Percentiles rank a stretch among this genome's conserved stretches.
These are phyloP conservation scores for Sesbania bispinosa DNA, from an alignment of 306 rosid species.

Conservation along the genomic window DNA sequence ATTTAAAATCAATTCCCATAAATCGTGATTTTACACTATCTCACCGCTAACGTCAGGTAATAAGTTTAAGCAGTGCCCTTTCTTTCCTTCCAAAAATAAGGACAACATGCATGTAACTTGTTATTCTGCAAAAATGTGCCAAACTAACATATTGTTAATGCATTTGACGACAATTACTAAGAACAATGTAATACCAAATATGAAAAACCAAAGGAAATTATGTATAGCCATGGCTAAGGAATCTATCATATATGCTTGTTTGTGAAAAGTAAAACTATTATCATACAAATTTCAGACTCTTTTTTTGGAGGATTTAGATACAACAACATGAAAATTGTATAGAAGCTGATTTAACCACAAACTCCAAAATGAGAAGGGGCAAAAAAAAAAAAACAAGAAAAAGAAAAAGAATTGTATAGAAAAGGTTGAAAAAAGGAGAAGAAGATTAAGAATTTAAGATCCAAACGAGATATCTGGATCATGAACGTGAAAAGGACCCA, in stretches of 20 bases:
- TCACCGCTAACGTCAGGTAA: too few relatives aligned
- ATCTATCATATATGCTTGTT: neutral
- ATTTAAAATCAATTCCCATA: too few relatives aligned
- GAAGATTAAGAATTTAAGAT: neutral
- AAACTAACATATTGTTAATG: too few relatives aligned
- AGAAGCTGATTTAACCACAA: neutral
- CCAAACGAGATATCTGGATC: slow-evolving; percentile 22
- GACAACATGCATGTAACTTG: too few relatives aligned
- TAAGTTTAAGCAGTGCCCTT: too few relatives aligned
- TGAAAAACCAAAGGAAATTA: too few relatives aligned
- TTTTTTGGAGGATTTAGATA: neutral
- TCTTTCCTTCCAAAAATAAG: too few relatives aligned
- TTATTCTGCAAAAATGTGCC: too few relatives aligned
- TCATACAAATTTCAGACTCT: slow-evolving; percentile 17
- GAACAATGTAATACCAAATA: too few relatives aligned
- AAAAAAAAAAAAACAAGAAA: neutral
- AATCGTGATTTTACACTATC: too few relatives aligned
- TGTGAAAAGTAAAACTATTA: slow-evolving; percentile 20
- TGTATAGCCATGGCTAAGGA: too few relatives aligned
- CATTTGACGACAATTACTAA: too few relatives aligned
- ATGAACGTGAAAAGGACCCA: slow-evolving; percentile 61
- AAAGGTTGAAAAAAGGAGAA: neutral
- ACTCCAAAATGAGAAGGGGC: neutral
- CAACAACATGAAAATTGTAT: neutral
- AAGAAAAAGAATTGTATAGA: neutral